Evolutionary conservation across 208 protist genomes (phyloP), one percentile per base, ranked within the genome.

Genomic region (Leishmania aethiopica): DNA sequence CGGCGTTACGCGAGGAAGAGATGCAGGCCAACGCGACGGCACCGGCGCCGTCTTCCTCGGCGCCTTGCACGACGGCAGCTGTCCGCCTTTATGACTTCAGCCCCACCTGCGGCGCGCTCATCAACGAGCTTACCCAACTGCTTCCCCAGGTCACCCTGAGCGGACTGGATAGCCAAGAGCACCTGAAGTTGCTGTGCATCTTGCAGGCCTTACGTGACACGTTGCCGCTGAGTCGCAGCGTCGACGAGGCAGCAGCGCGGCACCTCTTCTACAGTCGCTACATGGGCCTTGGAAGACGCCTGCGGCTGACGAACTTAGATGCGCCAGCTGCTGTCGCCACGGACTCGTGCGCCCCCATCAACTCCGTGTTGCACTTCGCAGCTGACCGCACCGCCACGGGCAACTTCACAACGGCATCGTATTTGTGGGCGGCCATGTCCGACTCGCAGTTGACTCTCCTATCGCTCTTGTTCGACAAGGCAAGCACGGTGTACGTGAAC

Each of bases 251-350:
- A 5, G 95, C 93, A 5, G 85, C 91, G 51, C 93, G 90, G 37
- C 93, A 90, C 78, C 91, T 93, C 73, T 94, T 98, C 76, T 88
- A 92, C 67, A 83, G 91, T 77, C 86, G 82, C n/a, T 84, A 96
- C 47, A 75, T 86, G 49, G 83, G 86, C 60, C 88, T 96, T 40
- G 86, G 86, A 11, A 83, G 86, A n/a, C 94, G 92, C 2, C 82
- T 94, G 76, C 89, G 86, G 40, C 86, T 92, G 75, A 78, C 70
- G 80, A 83, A 13, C 59, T 75, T 55, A 22, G 66, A 51, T 37
- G 19, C 66, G 42, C 67, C 71, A 79, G 59, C n/a, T 19, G 62
- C 32, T 69, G 45, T 51, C 37, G 84, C 67, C 15, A 71, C 77
- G 3, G 75, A 51, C n/a, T 73, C 75, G 70, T 47, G 59, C 49